A percentile compares a stretch with the other conserved stretches of the same genome.
Evolutionary conservation across 352 stramenopile genomes (phyloP).

Genomic region (Pythium aquatile): DNA sequence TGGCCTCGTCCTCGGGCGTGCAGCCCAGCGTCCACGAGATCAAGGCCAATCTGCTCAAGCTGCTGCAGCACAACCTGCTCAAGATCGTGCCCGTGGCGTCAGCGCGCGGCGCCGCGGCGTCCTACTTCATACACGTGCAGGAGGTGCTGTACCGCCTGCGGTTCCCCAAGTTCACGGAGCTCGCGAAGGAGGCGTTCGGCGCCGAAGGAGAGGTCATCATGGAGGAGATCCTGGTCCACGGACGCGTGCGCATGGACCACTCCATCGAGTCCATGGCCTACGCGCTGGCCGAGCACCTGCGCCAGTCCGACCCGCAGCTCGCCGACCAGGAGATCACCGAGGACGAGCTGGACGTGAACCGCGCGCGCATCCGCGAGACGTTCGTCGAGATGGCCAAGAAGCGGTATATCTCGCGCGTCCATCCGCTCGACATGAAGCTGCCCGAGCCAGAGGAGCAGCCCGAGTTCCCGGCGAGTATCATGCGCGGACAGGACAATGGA

Average conservation of each 20-base stretch:
- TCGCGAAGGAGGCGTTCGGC: constrained; percentile 72
- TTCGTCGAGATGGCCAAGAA: constrained; percentile 91
- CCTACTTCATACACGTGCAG: constrained; percentile 74
- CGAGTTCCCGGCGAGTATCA: constrained; percentile 66
- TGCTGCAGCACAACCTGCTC: constrained; percentile 87
- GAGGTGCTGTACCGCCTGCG: constrained; percentile 81
- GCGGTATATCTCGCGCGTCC: constrained; percentile 82
- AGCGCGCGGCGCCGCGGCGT: constrained; percentile 26
- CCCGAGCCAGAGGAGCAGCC: constrained; percentile 53
- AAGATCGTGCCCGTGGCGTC: constrained; percentile 48
- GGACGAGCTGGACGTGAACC: constrained; percentile 68
- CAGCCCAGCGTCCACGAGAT: constrained; percentile 67
- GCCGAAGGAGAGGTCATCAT: constrained; percentile 84
- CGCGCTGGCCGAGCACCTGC: constrained; percentile 63
- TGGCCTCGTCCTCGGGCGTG: constrained; percentile 20
- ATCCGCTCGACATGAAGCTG: constrained; percentile 78
- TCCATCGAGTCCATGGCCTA: constrained; percentile 83
- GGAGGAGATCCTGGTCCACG: constrained; percentile 85
- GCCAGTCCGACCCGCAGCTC: constrained; percentile 35
- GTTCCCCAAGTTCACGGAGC: constrained; percentile 84
- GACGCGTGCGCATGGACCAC: constrained; percentile 82
- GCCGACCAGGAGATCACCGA: constrained; percentile 68
- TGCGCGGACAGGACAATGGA: constrained; percentile 41
- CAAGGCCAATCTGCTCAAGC: constrained; percentile 81
- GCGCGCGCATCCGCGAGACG: constrained; percentile 49